phyloP scores from a whole-genome alignment of 805 yeast genomes.

The Cyberlindnera mycetangii region DNA sequence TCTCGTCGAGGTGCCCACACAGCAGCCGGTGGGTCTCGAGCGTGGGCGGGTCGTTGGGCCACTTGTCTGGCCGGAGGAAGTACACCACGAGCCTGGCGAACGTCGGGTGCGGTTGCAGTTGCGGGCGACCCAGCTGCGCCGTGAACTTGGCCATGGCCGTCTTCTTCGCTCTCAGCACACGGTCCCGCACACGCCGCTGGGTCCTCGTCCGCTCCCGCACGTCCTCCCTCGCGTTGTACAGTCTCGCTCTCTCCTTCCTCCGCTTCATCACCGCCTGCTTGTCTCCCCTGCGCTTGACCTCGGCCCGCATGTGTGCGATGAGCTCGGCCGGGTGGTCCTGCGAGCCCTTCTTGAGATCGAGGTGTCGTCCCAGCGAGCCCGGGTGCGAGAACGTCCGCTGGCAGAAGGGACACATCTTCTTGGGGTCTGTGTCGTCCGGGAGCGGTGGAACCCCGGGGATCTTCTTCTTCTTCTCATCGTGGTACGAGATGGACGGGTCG shows the following conservation, averaged over 20 bases:
- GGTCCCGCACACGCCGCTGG: conserved; percentile 44
- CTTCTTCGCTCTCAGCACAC: conserved; percentile 38
- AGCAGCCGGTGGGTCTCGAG: conserved; percentile 39
- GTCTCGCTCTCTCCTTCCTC: conserved; percentile 38
- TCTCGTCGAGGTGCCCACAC: conserved; percentile 26
- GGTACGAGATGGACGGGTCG: conserved; percentile 3
- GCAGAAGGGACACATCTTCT: conserved; percentile 48
- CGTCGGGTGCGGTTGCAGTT: conserved; percentile 41
- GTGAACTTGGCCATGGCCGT: conserved; percentile 35
- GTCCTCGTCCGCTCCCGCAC: conserved; percentile 45
- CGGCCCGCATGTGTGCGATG: conserved; percentile 43
- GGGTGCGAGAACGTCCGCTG: conserved; percentile 51
- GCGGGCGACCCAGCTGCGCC: conserved; percentile 35
- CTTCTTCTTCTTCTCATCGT: not conserved
- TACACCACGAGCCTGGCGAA: conserved; percentile 48
- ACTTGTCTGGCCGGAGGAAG: conserved; percentile 40
- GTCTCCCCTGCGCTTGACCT: conserved; percentile 52
- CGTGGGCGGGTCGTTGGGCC: conserved; percentile 57
- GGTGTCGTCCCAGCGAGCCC: conserved; percentile 58
- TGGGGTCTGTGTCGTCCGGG: conserved; percentile 32
- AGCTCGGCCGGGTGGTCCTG: conserved; percentile 46
- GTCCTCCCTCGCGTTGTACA: conserved; percentile 44
- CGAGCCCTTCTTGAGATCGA: conserved; percentile 55
- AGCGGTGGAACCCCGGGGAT: conserved; percentile 21
- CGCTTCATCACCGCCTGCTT: conserved; percentile 39